Base-by-base conservation (phyloP, 2,329 filamentous ascomycete species). In the Falciphora oryzae region DNA sequence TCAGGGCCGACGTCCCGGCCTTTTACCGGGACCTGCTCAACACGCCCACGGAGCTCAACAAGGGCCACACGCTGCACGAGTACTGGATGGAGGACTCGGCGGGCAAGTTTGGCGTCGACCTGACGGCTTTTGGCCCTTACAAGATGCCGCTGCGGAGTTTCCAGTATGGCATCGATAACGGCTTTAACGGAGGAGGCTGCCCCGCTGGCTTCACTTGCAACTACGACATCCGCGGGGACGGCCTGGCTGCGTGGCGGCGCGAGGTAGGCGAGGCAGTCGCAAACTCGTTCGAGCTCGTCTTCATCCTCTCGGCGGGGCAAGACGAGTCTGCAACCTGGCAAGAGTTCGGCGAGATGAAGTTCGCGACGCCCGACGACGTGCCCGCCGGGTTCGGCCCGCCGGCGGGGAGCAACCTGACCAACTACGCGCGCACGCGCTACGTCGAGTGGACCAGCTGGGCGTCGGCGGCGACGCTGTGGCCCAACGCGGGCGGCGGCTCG, bases 11-110 rank as follows among this genome's bases (percentile, higher is more conserved):
- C 53, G 81, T 84, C 1, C 80, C 81, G 0, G 72, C 73, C 2
- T 84, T 80, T 68, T 84, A 84, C 69, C 76, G 75, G 35, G 80
- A 84, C 65, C 72, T 84, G 4, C 74, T 84, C 61, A 85, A 84
- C 66, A 79, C 72, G 62, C 81, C 81, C 0, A 76, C 73, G 56
- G 79, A 81, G 4, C 70, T 84, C 35, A 84, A 84, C 65, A 73
- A 73, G n/a, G 77, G 77, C 4, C 82, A 83, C 66, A 84, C 82
- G 2, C 73, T 85, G 2, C 82, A 85, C 65, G 81, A 84, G 70
- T 84, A 85, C 69, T 84, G 82, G 82, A 84, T 84, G 81, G 81
- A 81, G 63, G 82, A 84, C 70, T 83, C 80, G 1, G 79, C 76
- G 16, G 82, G 82, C 3, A 76, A 78, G 25, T 84, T 79, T 65